Base-by-base conservation (phyloP, 2,329 filamentous ascomycete genomes). In the Alternaria consortialis region DNA sequence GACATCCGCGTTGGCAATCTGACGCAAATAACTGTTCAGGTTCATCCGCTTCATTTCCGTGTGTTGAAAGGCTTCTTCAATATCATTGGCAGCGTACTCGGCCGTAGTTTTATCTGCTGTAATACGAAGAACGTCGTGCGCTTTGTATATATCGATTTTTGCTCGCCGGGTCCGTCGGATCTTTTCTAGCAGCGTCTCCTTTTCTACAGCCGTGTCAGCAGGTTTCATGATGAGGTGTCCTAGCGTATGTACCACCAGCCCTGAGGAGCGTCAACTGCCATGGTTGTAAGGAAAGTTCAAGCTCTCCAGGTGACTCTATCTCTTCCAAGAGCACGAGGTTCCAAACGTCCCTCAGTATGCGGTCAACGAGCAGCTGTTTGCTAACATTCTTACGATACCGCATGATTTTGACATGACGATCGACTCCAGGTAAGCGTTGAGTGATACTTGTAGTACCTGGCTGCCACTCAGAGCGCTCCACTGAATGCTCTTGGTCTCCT, bases 91-190 rank as follows among this genome's bases (percentile, higher is more conserved):
- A 7, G 74, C 73, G 48, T 78, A 77, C 44, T 78, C 75, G 13
- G 76, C 74, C 25, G 68, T 76, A 46, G 56, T 74, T 47, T 77
- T 78, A 55, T 77, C 73, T 31, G 76, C 77, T 7, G 74, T 80
- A 32, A 80, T 77, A 20, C 77, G 74, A 11, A 80, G 53, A 17
- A 77, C 62, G 36, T 64, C 66, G 36, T 74, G 64, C 4, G 61
- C 55, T 34, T 60, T 53, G 36, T 71, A 65, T 15, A 75, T 60
- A 37, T 80, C 72, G 9, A 78, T 53, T 32, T 68, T 79, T 25
- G 68, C 75, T 32, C 67, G 74, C 13, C 77, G 68, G 23, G 53
- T 48, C n/a, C 50, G 50, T 23, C 71, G 67, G 20, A 80, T 74
- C 7, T 62, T 61, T 42, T 77, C 71, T 8, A 80, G 63, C 8